A percentile compares a stretch with the other conserved stretches of the same genome.
phyloP scores from a whole-genome alignment of 2,329 filamentous ascomycete genomes.

The Pseudopithomyces maydicus region DNA sequence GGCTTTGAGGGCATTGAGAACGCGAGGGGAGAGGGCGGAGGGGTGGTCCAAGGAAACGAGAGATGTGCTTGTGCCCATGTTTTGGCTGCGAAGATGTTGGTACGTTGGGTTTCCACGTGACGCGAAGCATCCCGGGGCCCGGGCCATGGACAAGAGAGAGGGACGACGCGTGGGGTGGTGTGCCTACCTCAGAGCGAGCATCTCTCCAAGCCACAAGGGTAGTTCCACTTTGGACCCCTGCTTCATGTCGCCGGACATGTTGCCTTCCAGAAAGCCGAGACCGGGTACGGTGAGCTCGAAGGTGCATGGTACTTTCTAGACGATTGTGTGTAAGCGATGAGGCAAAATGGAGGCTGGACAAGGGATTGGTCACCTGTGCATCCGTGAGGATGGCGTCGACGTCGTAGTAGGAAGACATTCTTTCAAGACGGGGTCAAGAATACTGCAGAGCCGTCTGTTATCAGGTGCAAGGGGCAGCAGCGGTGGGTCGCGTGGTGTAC shows the following conservation, averaged over 20 bases:
- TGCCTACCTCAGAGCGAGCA: slow-evolving; percentile 74
- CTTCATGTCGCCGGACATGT: slow-evolving; percentile 74
- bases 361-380: slow-evolving; percentile 64
- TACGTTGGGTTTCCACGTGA: neutral
- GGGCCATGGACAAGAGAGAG: neutral
- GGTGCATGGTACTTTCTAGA: slow-evolving; percentile 89
- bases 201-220: slow-evolving; percentile 92
- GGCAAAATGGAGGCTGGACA: neutral
- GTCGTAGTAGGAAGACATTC: slow-evolving; percentile 75
- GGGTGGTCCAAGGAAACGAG: slow-evolving; percentile 79
- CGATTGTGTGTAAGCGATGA: slow-evolving; percentile 7
- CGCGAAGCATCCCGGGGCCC: neutral
- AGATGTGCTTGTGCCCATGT: slow-evolving; percentile 39
- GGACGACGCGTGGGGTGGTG: neutral
- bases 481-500: slow-evolving; percentile 32
- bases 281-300: slow-evolving; percentile 89
- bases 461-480: slow-evolving; percentile 14
- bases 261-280: slow-evolving; percentile 88
- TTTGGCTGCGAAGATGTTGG: slow-evolving; percentile 25
- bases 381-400: slow-evolving; percentile 84
- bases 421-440: neutral
- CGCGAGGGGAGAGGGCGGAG: slow-evolving; percentile 73
- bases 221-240: slow-evolving; percentile 79
- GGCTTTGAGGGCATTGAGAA: slow-evolving; percentile 88
- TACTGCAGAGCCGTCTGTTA: neutral